Evolutionary conservation across 495 filamentous ascomycete genomes (phyloP).

Genomic region (Lasiosphaeris hirsuta): DNA sequence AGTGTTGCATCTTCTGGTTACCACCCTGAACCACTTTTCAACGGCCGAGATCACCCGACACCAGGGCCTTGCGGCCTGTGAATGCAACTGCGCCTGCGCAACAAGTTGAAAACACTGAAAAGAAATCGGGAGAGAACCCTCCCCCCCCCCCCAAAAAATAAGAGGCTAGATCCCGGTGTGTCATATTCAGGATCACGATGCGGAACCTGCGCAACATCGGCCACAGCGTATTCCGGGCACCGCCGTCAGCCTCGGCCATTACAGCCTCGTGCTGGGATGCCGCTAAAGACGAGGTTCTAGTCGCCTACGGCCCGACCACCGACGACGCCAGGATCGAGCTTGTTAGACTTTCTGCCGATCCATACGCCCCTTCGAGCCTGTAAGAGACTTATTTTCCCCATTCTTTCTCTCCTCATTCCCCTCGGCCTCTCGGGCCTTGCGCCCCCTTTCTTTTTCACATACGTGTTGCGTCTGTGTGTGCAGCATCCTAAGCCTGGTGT

Average conservation of each 20-base stretch:
- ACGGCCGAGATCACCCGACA: slow-evolving; percentile 11
- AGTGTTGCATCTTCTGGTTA: slow-evolving; percentile 1
- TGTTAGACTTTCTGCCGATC: slow-evolving; percentile 47
- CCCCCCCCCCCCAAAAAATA: background rate
- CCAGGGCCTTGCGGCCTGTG: background rate
- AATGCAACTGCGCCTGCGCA: background rate
- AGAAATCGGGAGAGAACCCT: background rate
- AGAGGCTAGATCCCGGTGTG: background rate
- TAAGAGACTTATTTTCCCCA: slow-evolving; percentile 32
- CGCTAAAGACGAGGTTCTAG: slow-evolving; percentile 64
- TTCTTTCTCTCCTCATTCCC: slow-evolving; percentile 1
- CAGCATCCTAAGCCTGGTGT: slow-evolving; percentile 12
- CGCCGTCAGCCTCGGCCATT: slow-evolving; percentile 41
- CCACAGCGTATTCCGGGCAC: slow-evolving; percentile 55
- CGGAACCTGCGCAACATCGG: slow-evolving; percentile 74
- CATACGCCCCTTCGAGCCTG: slow-evolving; percentile 38
- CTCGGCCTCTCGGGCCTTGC: background rate
- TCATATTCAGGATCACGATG: slow-evolving; percentile 49
- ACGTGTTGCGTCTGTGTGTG: background rate
- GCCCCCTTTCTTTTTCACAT: slow-evolving; percentile 10
- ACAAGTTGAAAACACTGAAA: background rate
- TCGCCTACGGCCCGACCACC: slow-evolving; percentile 69
- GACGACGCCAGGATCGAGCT: slow-evolving; percentile 63
- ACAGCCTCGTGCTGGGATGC: slow-evolving; percentile 77
- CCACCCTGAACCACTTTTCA: background rate